Conservation (phyloP, 2,329 filamentous ascomycete species). For the Blumeriella jaapii region DNA sequence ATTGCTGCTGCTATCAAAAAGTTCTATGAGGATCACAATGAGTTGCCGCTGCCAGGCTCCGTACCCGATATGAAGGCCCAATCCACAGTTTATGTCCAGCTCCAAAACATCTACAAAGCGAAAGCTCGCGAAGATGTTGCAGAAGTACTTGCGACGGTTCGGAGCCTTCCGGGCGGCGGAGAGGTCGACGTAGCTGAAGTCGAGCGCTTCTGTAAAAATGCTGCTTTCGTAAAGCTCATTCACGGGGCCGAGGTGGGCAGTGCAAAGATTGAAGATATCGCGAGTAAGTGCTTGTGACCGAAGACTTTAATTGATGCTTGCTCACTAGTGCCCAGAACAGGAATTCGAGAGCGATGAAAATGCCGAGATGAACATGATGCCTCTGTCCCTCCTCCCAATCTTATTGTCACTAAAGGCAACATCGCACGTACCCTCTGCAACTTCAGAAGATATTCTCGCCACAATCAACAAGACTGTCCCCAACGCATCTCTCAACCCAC, state of each 20-base stretch:
- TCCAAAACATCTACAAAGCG: slow-evolving; percentile 86
- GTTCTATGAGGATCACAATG: slow-evolving; percentile 63
- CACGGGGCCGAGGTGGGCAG: slow-evolving; percentile 30
- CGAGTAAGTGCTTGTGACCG: no score
- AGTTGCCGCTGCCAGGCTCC: slow-evolving; percentile 73
- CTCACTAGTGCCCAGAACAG: slow-evolving; percentile 32
- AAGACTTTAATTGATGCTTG: background rate
- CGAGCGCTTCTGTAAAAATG: slow-evolving; percentile 90
- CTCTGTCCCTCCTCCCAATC: slow-evolving; percentile 51
- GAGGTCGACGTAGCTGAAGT: slow-evolving; percentile 61
- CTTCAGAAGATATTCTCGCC: slow-evolving; percentile 42
- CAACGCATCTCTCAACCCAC: slow-evolving; percentile 37
- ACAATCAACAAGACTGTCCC: slow-evolving; percentile 34
- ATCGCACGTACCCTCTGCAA: slow-evolving; percentile 33
- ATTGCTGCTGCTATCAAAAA: slow-evolving; percentile 68
- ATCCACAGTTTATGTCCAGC: slow-evolving; percentile 75
- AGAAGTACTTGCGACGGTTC: slow-evolving; percentile 59
- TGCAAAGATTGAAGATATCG: slow-evolving; percentile 17
- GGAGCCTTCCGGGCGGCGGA: slow-evolving; percentile 36
- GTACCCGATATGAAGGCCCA: slow-evolving; percentile 97
- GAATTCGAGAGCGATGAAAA: slow-evolving; percentile 44
- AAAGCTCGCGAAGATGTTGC: slow-evolving; percentile 71
- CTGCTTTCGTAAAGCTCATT: slow-evolving; percentile 82
- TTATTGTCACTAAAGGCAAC: slow-evolving; percentile 54
- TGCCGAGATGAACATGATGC: slow-evolving; percentile 28